Conservation (phyloP, 2,329 filamentous ascomycete species). For the Coniochaeta sp. region DNA sequence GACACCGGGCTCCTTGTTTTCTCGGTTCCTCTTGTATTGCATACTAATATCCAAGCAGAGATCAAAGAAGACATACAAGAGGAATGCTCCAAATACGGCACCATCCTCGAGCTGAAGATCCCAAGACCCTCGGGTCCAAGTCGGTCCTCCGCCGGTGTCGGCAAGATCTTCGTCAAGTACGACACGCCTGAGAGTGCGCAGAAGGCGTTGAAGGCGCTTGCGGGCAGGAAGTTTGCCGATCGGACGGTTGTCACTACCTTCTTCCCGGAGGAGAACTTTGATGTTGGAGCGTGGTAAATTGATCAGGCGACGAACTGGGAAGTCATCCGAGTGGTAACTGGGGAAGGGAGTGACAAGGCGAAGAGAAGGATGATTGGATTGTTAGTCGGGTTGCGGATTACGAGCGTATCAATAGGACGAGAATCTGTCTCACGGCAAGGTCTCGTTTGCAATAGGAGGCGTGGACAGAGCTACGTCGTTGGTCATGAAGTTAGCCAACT, state of each 20-base stretch:
- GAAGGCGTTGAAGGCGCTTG: conserved; percentile 80
- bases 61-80: conserved; percentile 92
- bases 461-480: background rate
- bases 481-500: background rate
- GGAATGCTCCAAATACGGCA: conserved; percentile 87
- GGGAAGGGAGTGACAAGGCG: background rate
- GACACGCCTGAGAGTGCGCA: conserved; percentile 69
- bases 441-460: background rate
- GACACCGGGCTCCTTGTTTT: background rate
- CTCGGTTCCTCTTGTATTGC: background rate
- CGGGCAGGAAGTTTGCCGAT: conserved; percentile 92
- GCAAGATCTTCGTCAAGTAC: conserved; percentile 97
- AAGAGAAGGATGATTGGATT: background rate
- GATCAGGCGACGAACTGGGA: background rate
- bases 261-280: conserved; percentile 97
- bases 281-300: conserved; percentile 77
- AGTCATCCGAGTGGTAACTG: background rate
- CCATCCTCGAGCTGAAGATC: conserved; percentile 82
- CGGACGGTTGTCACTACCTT: conserved; percentile 94
- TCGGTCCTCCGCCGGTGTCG: conserved; percentile 79
- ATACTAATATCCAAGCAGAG: conserved; percentile 48
- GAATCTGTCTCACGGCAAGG: background rate
- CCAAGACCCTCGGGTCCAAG: conserved; percentile 78
- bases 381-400: background rate
- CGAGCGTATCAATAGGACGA: background rate